Conservation (phyloP, 805 yeast genomes). For the Candida xyloterini region DNA sequence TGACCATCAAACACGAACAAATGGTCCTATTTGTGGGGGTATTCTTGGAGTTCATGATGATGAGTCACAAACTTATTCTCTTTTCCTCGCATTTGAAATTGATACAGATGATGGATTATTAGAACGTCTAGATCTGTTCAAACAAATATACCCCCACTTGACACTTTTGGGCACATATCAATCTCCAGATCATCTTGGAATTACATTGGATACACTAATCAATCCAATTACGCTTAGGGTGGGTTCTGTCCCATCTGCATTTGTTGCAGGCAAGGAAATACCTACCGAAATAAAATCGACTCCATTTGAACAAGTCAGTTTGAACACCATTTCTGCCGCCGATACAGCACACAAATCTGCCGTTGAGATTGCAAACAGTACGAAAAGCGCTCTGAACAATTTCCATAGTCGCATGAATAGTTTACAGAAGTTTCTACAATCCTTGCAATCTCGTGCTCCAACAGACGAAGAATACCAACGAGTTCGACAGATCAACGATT, state of each 20-base stretch:
- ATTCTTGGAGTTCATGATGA: slow-evolving; percentile 15
- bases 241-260: background rate
- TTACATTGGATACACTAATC: background rate
- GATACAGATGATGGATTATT: slow-evolving; percentile 6
- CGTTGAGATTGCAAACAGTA: background rate
- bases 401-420: background rate
- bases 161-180: slow-evolving; percentile 26
- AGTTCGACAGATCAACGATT: slow-evolving; percentile 3
- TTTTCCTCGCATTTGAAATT: slow-evolving; percentile 16
- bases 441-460: background rate
- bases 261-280: background rate
- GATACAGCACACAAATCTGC: slow-evolving; percentile 3
- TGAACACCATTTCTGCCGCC: slow-evolving; percentile 15
- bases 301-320: slow-evolving; percentile 16
- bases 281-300: slow-evolving; percentile 13
- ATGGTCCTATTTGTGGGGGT: slow-evolving; percentile 12
- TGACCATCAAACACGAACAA: slow-evolving; percentile 10
- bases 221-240: background rate
- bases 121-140: slow-evolving; percentile 14
- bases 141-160: slow-evolving; percentile 26
- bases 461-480: slow-evolving; percentile 1
- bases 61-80: slow-evolving; percentile 4
- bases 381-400: background rate
- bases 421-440: slow-evolving; percentile 1
- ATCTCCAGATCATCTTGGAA: background rate